These are phyloP conservation scores for Cladorrhinum samala DNA, from an alignment of 495 filamentous ascomycete species.

Conservation along the genomic window DNA sequence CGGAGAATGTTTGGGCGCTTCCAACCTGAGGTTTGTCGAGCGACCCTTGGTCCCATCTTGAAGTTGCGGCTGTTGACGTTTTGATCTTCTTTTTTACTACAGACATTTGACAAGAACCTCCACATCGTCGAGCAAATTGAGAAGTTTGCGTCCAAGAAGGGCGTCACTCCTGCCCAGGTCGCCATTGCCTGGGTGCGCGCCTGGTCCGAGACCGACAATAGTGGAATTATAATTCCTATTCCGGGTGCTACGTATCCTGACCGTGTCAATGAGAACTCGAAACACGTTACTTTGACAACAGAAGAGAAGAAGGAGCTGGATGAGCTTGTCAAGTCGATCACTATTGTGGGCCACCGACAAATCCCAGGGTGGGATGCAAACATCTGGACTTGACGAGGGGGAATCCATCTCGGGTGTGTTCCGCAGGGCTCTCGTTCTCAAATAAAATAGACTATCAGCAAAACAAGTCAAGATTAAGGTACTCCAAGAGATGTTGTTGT, in stretches of 20 bases:
- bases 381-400: not conserved
- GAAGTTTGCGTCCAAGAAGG: constrained; percentile 56
- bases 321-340: constrained; percentile 17
- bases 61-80: too few species aligned
- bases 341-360: not conserved
- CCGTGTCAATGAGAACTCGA: constrained; percentile 38
- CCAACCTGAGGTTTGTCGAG: constrained; percentile 47
- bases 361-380: not conserved
- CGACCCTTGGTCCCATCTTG: too few species aligned
- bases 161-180: constrained; percentile 59
- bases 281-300: constrained; percentile 22
- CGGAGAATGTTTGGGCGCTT: constrained; percentile 53
- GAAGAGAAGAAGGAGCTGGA: constrained; percentile 34
- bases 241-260: constrained; percentile 50
- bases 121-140: constrained; percentile 59
- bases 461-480: too few species aligned
- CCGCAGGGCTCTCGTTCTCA: too few species aligned
- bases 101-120: constrained; percentile 58
- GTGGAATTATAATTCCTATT: constrained; percentile 61
- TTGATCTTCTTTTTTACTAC: too few species aligned
- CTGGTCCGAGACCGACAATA: constrained; percentile 25
- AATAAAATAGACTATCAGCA: too few species aligned
- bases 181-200: constrained; percentile 58
- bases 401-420: too few species aligned
- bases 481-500: not conserved